phyloP scores from a whole-genome alignment of 176 grass and related monocot species.

The Oryza meridionalis region DNA sequence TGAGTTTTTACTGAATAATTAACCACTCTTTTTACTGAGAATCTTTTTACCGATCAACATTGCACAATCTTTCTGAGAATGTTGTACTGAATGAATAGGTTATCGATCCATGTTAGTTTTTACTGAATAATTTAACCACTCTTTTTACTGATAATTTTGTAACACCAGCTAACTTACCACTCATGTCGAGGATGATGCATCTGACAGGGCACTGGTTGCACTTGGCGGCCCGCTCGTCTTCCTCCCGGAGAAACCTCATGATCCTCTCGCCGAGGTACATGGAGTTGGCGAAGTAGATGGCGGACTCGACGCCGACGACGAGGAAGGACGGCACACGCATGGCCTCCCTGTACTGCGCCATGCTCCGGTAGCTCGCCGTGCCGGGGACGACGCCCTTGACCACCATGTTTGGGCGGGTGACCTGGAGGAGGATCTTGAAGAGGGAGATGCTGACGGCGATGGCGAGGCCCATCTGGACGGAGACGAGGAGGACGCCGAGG shows the following conservation, averaged over 20 bases:
- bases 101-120: background rate
- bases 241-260: slow-evolving; percentile 78
- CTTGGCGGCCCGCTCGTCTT: slow-evolving; percentile 79
- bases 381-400: slow-evolving; percentile 71
- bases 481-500: slow-evolving; percentile 87
- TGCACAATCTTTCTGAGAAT: background rate
- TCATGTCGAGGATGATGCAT: slow-evolving; percentile 83
- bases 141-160: no score
- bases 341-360: slow-evolving; percentile 80
- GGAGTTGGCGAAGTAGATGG: slow-evolving; percentile 93
- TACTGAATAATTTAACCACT: background rate
- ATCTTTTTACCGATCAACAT: background rate
- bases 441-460: slow-evolving; percentile 79
- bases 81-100: background rate
- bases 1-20: background rate
- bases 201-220: slow-evolving; percentile 57
- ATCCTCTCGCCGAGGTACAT: slow-evolving; percentile 86
- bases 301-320: slow-evolving; percentile 82
- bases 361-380: slow-evolving; percentile 81
- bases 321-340: slow-evolving; percentile 66
- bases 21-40: background rate
- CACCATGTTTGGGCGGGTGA: slow-evolving; percentile 73
- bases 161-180: no score
- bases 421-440: slow-evolving; percentile 93
- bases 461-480: slow-evolving; percentile 83